A percentile compares a stretch with the other conserved stretches of the same genome.
Conservation (phyloP, 352 stramenopile species). For the Phytophthora sp. region DNA sequence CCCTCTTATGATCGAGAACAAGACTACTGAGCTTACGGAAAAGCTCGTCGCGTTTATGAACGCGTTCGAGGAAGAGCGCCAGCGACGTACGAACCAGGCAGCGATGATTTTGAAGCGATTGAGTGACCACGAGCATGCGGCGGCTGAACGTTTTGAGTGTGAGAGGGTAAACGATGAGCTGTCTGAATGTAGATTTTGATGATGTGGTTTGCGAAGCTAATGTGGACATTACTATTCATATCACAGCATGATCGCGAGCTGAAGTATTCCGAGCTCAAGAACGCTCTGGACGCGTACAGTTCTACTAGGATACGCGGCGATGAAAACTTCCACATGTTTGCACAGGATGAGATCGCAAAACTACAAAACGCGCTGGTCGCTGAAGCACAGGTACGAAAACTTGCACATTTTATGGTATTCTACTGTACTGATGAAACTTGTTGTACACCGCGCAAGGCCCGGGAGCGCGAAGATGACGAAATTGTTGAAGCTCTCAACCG, state of each 20-base stretch:
- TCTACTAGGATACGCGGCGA: constrained; percentile 76
- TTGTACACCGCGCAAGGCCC: constrained; percentile 44
- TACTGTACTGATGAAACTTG: background rate
- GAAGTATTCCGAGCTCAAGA: constrained; percentile 80
- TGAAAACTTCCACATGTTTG: constrained; percentile 76
- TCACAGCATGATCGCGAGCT: constrained; percentile 46
- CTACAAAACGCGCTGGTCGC: constrained; percentile 80
- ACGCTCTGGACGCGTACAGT: constrained; percentile 69
- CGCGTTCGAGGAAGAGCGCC: constrained; percentile 88
- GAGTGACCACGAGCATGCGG: constrained; percentile 84
- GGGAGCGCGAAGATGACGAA: constrained; percentile 92
- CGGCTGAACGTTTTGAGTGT: constrained; percentile 72
- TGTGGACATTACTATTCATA: background rate
- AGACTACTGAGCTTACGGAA: constrained; percentile 89
- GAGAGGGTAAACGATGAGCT: constrained; percentile 46
- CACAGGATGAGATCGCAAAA: constrained; percentile 73
- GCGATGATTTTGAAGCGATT: constrained; percentile 93
- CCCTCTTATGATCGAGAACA: constrained; percentile 88
- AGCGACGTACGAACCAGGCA: constrained; percentile 81
- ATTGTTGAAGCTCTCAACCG: constrained; percentile 94
- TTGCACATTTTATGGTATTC: background rate
- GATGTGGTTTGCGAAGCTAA: background rate
- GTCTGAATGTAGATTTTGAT: too few species aligned
- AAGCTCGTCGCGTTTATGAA: constrained; percentile 91
- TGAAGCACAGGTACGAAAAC: constrained; percentile 59